A percentile compares a stretch with the other conserved stretches of the same genome.
These are phyloP conservation scores for Hericium erinaceus DNA, from an alignment of 768 basidiomycete genomes.

Conservation along the genomic window DNA sequence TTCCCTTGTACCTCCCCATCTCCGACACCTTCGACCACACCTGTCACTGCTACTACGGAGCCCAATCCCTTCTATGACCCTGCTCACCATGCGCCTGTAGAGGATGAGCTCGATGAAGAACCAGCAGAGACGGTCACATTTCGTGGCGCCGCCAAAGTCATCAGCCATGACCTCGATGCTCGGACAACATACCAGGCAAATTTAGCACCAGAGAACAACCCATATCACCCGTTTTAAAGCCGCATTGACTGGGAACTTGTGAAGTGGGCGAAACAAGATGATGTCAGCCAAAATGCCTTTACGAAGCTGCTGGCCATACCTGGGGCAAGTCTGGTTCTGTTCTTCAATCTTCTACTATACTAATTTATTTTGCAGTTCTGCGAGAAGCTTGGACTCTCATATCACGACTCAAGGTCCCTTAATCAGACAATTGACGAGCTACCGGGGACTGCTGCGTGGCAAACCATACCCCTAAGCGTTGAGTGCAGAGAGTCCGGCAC, in stretches of 20 bases:
- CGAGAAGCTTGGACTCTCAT: slow-evolving; percentile 5
- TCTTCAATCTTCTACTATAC: background rate
- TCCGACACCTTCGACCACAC: no score
- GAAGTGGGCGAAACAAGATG: slow-evolving; percentile 12
- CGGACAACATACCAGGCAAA: background rate
- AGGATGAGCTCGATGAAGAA: background rate
- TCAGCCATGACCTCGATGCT: background rate
- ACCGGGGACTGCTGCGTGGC: background rate
- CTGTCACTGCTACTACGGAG: no score
- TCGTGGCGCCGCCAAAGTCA: no score
- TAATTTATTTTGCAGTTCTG: background rate
- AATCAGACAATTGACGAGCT: background rate
- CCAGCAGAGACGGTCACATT: background rate
- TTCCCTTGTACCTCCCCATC: no score
- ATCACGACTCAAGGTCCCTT: background rate
- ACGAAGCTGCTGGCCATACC: slow-evolving; percentile 8
- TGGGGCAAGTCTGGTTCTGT: slow-evolving; percentile 2
- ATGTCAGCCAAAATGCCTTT: slow-evolving; percentile 8
- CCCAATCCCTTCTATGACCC: background rate
- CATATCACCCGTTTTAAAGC: slow-evolving; percentile 6
- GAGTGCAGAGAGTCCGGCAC: no score
- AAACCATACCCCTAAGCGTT: background rate
- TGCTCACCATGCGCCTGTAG: background rate
- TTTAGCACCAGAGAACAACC: background rate
- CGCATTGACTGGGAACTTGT: slow-evolving; percentile 12